Conservation (phyloP, 2,329 filamentous ascomycete species). For the Onygenales sp. region DNA sequence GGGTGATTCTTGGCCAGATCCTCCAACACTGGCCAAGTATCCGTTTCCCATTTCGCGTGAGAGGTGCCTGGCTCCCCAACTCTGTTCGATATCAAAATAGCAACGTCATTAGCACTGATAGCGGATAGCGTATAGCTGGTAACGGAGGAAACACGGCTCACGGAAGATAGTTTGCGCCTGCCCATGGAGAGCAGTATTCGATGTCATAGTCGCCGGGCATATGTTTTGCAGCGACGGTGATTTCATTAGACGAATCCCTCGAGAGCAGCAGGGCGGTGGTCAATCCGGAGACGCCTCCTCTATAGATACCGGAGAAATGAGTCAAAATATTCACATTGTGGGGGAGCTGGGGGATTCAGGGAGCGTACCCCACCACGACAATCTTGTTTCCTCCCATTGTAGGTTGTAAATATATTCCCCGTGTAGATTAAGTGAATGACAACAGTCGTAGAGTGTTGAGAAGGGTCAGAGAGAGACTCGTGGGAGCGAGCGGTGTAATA, state of each 20-base stretch:
- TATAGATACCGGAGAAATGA: conserved; percentile 19
- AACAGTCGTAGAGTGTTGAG: no score
- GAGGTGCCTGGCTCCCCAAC: conserved; percentile 29
- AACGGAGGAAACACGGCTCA: conserved; percentile 30
- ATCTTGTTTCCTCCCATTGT: conserved; percentile 27
- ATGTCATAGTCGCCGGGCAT: conserved; percentile 92
- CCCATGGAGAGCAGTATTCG: conserved; percentile 85
- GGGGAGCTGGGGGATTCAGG: neutral
- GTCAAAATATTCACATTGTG: neutral
- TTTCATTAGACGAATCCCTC: conserved; percentile 42
- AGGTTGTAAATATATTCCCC: neutral
- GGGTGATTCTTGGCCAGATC: conserved; percentile 55
- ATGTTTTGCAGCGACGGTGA: conserved; percentile 73
- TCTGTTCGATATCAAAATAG: conserved; percentile 14
- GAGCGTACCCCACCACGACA: conserved; percentile 30
- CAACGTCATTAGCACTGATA: neutral
- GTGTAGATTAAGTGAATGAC: neutral
- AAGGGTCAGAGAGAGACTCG: neutral
- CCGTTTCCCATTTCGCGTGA: conserved; percentile 47
- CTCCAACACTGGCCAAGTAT: conserved; percentile 56
- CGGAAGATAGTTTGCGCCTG: conserved; percentile 72
- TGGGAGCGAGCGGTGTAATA: neutral
- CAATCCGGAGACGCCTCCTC: conserved; percentile 57
- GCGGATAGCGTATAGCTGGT: neutral
- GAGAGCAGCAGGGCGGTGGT: conserved; percentile 57